Conservation (phyloP, 768 basidiomycete species). For the Pulveroboletus sp. region DNA sequence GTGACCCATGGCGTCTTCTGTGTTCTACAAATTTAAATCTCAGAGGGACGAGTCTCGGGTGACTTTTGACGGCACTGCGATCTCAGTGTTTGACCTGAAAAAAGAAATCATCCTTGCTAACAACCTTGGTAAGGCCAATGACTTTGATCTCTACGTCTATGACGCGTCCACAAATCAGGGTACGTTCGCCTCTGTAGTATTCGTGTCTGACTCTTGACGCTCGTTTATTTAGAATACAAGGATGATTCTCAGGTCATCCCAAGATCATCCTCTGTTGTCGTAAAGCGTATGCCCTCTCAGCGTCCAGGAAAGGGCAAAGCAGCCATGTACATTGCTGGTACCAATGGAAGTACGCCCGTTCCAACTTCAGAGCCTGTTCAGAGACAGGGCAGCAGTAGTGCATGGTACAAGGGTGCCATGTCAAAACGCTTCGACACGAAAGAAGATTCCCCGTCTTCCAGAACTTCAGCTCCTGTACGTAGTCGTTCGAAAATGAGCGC, state of each 20-base stretch:
- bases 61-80: slow-evolving; percentile 97
- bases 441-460: slow-evolving; percentile 46
- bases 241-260: slow-evolving; percentile 92
- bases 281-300: slow-evolving; percentile 81
- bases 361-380: slow-evolving; percentile 48
- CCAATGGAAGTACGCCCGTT: slow-evolving; percentile 34
- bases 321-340: slow-evolving; percentile 63
- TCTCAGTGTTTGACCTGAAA: slow-evolving; percentile 98
- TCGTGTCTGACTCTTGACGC: background rate
- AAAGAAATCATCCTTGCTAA: slow-evolving; percentile 97
- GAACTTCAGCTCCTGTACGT: slow-evolving; percentile 29
- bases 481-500: slow-evolving; percentile 24
- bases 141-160: slow-evolving; percentile 90
- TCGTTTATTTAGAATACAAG: slow-evolving; percentile 61
- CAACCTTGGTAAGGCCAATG: slow-evolving; percentile 92
- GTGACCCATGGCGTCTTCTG: slow-evolving; percentile 75
- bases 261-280: slow-evolving; percentile 89
- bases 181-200: slow-evolving; percentile 29
- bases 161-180: slow-evolving; percentile 89
- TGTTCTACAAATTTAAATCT: slow-evolving; percentile 97
- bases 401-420: slow-evolving; percentile 74
- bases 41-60: slow-evolving; percentile 92
- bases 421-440: slow-evolving; percentile 88
- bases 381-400: slow-evolving; percentile 33
- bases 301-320: slow-evolving; percentile 82